Evolutionary conservation across 257 asterid species (phyloP), one percentile per base, ranked within the genome.

Genomic region (Solanum dulcamara): DNA sequence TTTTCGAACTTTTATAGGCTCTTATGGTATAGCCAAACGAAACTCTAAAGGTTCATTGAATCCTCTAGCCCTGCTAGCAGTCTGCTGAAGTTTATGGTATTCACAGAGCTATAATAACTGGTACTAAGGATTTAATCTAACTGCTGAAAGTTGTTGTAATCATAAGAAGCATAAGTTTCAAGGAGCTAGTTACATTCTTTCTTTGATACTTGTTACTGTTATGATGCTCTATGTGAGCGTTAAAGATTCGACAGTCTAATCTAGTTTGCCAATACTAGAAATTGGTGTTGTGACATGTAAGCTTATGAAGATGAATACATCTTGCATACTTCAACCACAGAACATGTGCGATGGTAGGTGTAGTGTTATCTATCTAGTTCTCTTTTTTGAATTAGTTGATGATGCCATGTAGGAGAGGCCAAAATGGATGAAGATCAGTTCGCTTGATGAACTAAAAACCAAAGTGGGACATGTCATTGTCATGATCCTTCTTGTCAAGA

Each of bases 401-500:
- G 40, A 10, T 77, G 40, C 62, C 9, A 83, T 89, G 24, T 91
- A 96, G 98, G 99, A 96, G 91, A 93, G 99, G 84, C 99, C 99
- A 13, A 93, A 91, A 90, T 96, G 99, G 99, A 96, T 94, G 99
- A 93, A 94, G 91, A 96, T 96, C 84, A 90, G 97, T 74, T 96
- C 98, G 0, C 94, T 96, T 3, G 97, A 96, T 42, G 98, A 94
- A 89, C 87, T 96, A 59, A 96, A 96, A 92, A 96, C 99, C 4
- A 96, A 96, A 89, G 98, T 96, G 1, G 99, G 99, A 53, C 99
- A 96, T 84, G 98, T 96, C 7, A 96, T 96, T 12, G 98, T 96
- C 81, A 96, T 96, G 99, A 96, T 96, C 89, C 98, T 96, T 87
- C 93, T 96, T 51, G 98, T 96, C 35, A 96, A 96, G 91, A 96